A percentile compares a stretch with the other conserved stretches of the same genome.
These are phyloP conservation scores for Aureobasidium sp. DNA, from an alignment of 2,329 filamentous ascomycete genomes.

Conservation along the genomic window DNA sequence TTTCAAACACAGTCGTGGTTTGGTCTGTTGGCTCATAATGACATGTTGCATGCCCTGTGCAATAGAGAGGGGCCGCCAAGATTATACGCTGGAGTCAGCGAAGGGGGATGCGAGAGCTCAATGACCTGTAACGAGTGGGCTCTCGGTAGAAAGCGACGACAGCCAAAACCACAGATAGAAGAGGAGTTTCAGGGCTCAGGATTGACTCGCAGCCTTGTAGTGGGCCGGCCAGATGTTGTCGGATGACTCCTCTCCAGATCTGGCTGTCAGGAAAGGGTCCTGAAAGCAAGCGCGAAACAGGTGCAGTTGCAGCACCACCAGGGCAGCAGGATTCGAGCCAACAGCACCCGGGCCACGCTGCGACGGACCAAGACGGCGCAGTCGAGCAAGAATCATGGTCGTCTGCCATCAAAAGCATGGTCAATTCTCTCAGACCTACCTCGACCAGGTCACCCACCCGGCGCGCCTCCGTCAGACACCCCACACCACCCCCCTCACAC, in stretches of 20 bases:
- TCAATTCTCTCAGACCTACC: conserved; percentile 10
- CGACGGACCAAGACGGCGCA: not conserved
- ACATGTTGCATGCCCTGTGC: not conserved
- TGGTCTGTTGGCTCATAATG: not conserved
- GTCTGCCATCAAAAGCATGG: conserved; percentile 13
- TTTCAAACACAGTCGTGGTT: too few species aligned
- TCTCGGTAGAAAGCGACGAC: not conserved
- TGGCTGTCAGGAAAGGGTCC: conserved; percentile 5
- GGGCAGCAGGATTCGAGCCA: not conserved
- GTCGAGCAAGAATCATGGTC: conserved; percentile 13
- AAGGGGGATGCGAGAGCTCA: not conserved
- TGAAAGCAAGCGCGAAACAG: conserved; percentile 10
- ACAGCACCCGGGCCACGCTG: not conserved
- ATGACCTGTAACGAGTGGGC: not conserved
- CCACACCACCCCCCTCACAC: conserved; percentile 7
- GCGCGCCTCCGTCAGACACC: conserved; percentile 8
- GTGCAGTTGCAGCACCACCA: not conserved
- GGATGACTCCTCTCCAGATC: conserved; percentile 6
- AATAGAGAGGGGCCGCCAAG: not conserved
- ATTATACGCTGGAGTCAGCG: not conserved
- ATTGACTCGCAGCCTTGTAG: not conserved
- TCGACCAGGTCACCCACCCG: conserved; percentile 7
- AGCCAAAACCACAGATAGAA: not conserved
- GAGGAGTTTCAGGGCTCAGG: not conserved
- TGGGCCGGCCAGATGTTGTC: conserved; percentile 7